Conservation (phyloP, 228 moss, liverwort and hornwort species). For the Sphagnum magellanicum region DNA sequence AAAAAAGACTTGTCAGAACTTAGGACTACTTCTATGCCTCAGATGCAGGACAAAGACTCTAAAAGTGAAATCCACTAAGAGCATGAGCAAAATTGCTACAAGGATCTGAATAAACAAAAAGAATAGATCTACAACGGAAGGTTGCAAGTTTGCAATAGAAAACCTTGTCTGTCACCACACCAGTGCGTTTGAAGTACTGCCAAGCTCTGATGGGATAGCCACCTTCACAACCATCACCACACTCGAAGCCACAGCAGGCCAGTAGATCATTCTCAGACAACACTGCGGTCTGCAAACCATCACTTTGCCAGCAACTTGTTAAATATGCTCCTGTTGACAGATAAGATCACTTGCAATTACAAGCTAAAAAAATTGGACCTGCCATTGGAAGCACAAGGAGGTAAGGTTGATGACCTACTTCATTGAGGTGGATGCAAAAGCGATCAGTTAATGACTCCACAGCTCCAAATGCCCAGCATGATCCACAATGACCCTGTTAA, state of each 20-base stretch:
- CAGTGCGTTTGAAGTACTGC: constrained; percentile 96
- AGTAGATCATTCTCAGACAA: constrained; percentile 94
- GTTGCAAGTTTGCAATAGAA: not conserved
- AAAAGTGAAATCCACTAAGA: no score
- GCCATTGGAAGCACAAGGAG: not conserved
- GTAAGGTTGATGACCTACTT: constrained; percentile 13
- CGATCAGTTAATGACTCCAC: constrained; percentile 91
- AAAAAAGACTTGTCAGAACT: not conserved
- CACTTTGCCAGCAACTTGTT: no score
- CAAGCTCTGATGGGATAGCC: constrained; percentile 87
- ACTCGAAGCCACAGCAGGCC: constrained; percentile 93
- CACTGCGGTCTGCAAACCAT: constrained; percentile 56
- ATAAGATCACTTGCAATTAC: no score
- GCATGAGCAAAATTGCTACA: no score
- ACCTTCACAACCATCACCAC: constrained; percentile 86
- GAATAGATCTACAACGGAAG: not conserved
- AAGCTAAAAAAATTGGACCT: not conserved
- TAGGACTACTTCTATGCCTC: not conserved
- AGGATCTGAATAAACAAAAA: no score
- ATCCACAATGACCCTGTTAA: constrained; percentile 81
- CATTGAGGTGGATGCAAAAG: constrained; percentile 78
- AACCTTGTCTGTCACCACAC: constrained; percentile 71
- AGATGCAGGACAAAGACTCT: no score
- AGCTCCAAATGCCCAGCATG: constrained; percentile 99
- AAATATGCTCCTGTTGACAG: no score